phyloP scores from a whole-genome alignment of 352 stramenopile species.

The Pythium volutum region DNA sequence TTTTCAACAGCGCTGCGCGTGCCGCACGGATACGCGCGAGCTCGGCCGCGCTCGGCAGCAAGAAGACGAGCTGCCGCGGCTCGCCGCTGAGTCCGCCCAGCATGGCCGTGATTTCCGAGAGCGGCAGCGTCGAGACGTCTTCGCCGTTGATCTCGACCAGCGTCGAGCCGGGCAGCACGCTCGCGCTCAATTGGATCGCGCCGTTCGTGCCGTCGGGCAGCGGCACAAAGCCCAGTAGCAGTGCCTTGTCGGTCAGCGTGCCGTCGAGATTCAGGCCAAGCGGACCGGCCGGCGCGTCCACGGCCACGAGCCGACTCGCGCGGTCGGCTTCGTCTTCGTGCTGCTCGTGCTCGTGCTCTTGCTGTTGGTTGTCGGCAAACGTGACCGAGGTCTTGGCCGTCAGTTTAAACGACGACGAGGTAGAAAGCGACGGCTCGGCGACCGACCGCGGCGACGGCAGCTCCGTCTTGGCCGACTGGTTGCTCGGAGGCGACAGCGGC shows the following conservation, averaged over 20 bases:
- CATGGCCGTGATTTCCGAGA: slow-evolving; percentile 42
- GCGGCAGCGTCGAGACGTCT: slow-evolving; percentile 43
- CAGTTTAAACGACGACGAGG: slow-evolving; percentile 13
- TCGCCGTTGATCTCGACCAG: slow-evolving; percentile 64
- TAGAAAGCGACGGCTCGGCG: slow-evolving; percentile 10
- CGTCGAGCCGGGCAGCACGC: slow-evolving; percentile 35
- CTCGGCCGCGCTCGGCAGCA: slow-evolving; percentile 25
- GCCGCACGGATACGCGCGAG: not conserved
- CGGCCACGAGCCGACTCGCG: slow-evolving; percentile 32
- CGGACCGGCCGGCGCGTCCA: slow-evolving; percentile 48
- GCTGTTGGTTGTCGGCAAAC: not conserved
- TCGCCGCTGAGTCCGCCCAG: slow-evolving; percentile 33
- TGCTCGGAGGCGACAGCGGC: slow-evolving; percentile 16
- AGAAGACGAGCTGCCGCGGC: slow-evolving; percentile 45
- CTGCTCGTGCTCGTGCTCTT: not conserved
- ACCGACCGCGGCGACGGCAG: slow-evolving; percentile 21
- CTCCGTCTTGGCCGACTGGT: slow-evolving; percentile 26
- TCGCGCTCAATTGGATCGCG: slow-evolving; percentile 39
- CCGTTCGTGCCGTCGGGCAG: slow-evolving; percentile 50
- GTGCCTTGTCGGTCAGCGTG: slow-evolving; percentile 29
- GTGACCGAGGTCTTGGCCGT: slow-evolving; percentile 2
- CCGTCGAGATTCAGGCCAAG: slow-evolving; percentile 60
- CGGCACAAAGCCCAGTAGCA: slow-evolving; percentile 61
- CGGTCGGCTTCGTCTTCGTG: not conserved
- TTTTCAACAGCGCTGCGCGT: slow-evolving; percentile 8